Evolutionary conservation across 768 basidiomycete species (phyloP), one percentile per base, ranked within the genome.

Genomic region (Russula sp.): DNA sequence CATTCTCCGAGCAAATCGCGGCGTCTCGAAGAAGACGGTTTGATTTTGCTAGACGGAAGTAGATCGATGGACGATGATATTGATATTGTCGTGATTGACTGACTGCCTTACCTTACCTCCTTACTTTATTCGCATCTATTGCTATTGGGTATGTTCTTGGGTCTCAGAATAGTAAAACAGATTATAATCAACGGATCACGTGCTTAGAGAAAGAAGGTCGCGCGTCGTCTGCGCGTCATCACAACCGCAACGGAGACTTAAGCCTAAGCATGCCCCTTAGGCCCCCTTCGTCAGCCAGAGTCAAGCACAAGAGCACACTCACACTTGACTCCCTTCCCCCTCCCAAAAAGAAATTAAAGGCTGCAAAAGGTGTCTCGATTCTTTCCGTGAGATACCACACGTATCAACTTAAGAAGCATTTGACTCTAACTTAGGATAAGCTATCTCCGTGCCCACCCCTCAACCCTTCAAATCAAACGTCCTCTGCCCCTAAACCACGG

Each of bases 21-120:
- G 62, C 74, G 77, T 66, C 71, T 92, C 61, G 90, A 92, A 53
- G 85, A 88, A 70, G 90, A 92, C 61, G 91, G 90, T 10, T 70
- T 92, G 51, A 72, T 93, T 38, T 66, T 90, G 69, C 73, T 93
- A 72, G 88, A 89, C 36, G 76, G 77, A 38, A 77, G 83, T 62
- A 85, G 86, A 67, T 70, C 73, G 68, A 72, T 86, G 34, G 79
- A 79, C 38, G 85, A 77, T 30, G 71, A 82, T 50, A 34, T 85
- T 13, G 86, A 82, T 48, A 56, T 85, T 13, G 85, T 86, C 58
- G 80, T 76, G 72, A 80, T 86, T 67, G 83, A 87, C 70, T 82
- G 75, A 81, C 18, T 18, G 28, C 2, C 5, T 5, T 36, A 5
- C 36, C 13, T 36, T 36, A 36, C 36, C 10, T 20, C 22, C 22